phyloP scores from a whole-genome alignment of 2,329 filamentous ascomycete genomes.

The Lecanicillium sp. region DNA sequence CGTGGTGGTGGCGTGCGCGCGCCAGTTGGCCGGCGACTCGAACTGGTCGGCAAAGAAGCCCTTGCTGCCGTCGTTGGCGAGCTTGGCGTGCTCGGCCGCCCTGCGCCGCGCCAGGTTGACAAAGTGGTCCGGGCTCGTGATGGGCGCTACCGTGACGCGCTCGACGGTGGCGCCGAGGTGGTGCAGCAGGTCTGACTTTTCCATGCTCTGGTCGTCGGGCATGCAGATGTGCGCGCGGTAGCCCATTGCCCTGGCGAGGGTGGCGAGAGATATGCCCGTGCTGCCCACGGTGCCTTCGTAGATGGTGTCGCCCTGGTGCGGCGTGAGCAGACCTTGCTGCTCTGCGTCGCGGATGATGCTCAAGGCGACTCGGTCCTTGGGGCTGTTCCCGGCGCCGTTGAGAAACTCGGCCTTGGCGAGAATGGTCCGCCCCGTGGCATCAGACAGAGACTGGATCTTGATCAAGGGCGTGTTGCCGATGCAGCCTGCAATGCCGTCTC shows the following conservation, averaged over 20 bases:
- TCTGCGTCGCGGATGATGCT: conserved; percentile 84
- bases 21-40: conserved; percentile 82
- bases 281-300: conserved; percentile 97
- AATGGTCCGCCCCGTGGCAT: conserved; percentile 81
- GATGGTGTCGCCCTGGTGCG: conserved; percentile 81
- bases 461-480: conserved; percentile 93
- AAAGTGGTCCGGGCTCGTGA: conserved; percentile 88
- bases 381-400: conserved; percentile 87
- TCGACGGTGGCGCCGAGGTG: conserved; percentile 92
- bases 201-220: conserved; percentile 81
- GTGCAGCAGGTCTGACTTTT: conserved; percentile 83
- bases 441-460: conserved; percentile 75
- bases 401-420: conserved; percentile 93
- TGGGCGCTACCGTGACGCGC: conserved; percentile 82
- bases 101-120: conserved; percentile 82
- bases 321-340: conserved; percentile 63
- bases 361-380: conserved; percentile 91
- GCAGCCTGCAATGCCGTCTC: conserved; percentile 78
- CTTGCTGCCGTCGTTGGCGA: conserved; percentile 50
- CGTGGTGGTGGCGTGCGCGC: conserved; percentile 72
- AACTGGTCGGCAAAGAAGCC: conserved; percentile 98
- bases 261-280: conserved; percentile 90
- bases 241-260: conserved; percentile 77
- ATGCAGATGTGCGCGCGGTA: conserved; percentile 96
- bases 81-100: conserved; percentile 64